These are phyloP conservation scores for Fusarium lyarnte DNA, from an alignment of 2,329 filamentous ascomycete genomes.

Conservation along the genomic window DNA sequence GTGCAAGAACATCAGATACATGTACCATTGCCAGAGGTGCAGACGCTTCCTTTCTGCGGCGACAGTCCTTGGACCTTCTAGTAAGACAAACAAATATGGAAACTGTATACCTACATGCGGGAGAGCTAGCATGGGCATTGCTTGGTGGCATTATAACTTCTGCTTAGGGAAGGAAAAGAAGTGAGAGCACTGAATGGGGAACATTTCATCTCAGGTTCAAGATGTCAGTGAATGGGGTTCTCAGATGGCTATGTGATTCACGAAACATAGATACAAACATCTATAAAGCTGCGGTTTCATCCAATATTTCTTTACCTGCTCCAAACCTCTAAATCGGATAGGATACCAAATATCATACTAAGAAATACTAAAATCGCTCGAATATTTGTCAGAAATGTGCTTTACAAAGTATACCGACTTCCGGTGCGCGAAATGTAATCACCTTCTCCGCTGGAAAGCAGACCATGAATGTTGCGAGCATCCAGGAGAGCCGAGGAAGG, in stretches of 20 bases:
- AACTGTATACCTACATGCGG: neutral
- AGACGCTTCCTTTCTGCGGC: too few relatives aligned
- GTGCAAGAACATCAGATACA: neutral
- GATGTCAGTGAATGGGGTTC: neutral
- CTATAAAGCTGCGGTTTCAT: neutral
- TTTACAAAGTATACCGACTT: neutral
- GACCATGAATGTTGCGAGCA: neutral
- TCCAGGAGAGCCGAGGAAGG: neutral
- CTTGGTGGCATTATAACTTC: neutral
- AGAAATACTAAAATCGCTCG: rapidly evolving
- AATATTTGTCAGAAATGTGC: neutral
- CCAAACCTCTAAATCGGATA: rapidly evolving
- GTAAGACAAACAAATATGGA: too few relatives aligned
- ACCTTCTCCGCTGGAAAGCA: neutral
- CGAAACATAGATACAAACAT: neutral
- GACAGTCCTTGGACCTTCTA: too few relatives aligned
- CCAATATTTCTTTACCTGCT: rapidly evolving
- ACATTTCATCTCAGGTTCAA: too few relatives aligned
- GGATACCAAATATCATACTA: rapidly evolving
- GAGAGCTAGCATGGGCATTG: rapidly evolving
- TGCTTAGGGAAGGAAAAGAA: neutral
- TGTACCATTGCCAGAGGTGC: neutral
- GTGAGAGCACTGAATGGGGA: too few relatives aligned
- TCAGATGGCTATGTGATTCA: neutral
- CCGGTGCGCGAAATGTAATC: neutral